These are phyloP conservation scores for Hypoxylon sp. DNA, from an alignment of 2,329 filamentous ascomycete species.

Conservation along the genomic window DNA sequence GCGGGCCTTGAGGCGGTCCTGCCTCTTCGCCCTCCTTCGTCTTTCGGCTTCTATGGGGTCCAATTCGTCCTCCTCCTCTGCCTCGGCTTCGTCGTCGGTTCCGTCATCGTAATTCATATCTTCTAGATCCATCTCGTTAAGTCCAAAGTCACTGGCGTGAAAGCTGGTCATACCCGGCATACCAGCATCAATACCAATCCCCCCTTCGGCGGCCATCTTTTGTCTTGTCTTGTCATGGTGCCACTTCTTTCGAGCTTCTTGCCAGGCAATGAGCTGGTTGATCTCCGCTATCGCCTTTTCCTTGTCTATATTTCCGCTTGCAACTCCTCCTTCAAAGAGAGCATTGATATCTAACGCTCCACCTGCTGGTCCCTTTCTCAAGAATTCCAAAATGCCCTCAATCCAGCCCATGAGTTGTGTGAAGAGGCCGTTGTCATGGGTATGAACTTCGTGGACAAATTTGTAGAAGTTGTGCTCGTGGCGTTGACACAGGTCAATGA, in stretches of 20 bases:
- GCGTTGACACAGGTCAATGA: slow-evolving; percentile 95
- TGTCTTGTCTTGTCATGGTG: slow-evolving; percentile 97
- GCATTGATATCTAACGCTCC: slow-evolving; percentile 96
- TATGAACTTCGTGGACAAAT: slow-evolving; percentile 97
- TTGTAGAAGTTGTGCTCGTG: slow-evolving; percentile 99
- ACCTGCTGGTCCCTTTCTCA: slow-evolving; percentile 86
- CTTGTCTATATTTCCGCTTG: slow-evolving; percentile 77
- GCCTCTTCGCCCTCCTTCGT: slow-evolving; percentile 79
- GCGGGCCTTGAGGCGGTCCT: slow-evolving; percentile 83
- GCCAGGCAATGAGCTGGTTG: slow-evolving; percentile 89
- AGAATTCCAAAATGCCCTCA: slow-evolving; percentile 93
- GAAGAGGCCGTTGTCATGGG: slow-evolving; percentile 96
- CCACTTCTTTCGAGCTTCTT: slow-evolving; percentile 96
- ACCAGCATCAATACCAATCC: slow-evolving; percentile 63
- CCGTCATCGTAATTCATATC: slow-evolving; percentile 87
- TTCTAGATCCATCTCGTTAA: slow-evolving; percentile 88
- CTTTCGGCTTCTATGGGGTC: slow-evolving; percentile 93
- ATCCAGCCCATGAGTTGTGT: slow-evolving; percentile 98
- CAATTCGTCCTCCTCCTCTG: slow-evolving; percentile 82
- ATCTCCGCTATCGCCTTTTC: slow-evolving; percentile 83
- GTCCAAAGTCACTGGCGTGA: slow-evolving; percentile 87
- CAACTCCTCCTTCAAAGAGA: slow-evolving; percentile 84
- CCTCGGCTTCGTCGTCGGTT: slow-evolving; percentile 74
- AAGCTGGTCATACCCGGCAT: slow-evolving; percentile 73
- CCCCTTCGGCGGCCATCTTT: slow-evolving; percentile 95